phyloP scores from a whole-genome alignment of 2,329 filamentous ascomycete genomes.

The Penicillium glabrum region DNA sequence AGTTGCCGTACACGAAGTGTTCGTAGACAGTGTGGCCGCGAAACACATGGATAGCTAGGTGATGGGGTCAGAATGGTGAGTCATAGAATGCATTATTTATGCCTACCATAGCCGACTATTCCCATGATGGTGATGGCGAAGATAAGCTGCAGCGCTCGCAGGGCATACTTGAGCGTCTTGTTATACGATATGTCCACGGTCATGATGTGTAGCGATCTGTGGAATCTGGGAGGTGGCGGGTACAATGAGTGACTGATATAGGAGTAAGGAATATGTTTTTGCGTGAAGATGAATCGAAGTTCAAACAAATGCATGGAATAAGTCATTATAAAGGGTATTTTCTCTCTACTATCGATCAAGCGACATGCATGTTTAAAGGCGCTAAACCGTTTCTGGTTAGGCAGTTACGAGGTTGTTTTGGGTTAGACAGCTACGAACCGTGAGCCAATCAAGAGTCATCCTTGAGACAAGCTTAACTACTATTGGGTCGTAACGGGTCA shows the following conservation, averaged over 20 bases:
- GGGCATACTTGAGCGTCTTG: not conserved
- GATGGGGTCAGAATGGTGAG: conserved; percentile 1
- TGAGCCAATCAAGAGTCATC: not conserved
- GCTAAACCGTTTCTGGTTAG: not conserved
- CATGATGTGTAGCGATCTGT: not conserved
- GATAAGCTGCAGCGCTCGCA: conserved; percentile 1
- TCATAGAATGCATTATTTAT: conserved; percentile 1
- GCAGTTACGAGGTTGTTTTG: not conserved
- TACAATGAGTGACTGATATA: not conserved
- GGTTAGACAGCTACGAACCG: not conserved
- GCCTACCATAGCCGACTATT: conserved; percentile 8
- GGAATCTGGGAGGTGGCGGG: not conserved
- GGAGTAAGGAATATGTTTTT: not conserved
- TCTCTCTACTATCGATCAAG: too few species aligned
- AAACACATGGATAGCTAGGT: conserved; percentile 8
- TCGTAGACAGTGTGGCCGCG: conserved; percentile 7
- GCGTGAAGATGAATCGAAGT: not conserved
- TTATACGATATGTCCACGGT: not conserved
- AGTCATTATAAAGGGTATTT: too few species aligned
- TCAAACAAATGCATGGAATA: not conserved
- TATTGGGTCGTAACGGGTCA: not conserved
- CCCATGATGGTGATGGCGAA: conserved; percentile 9
- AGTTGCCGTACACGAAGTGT: not conserved
- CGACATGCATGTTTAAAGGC: not conserved
- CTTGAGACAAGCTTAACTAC: not conserved